These are phyloP conservation scores for Populus hybrid DNA, from an alignment of 441 rosid genomes.

Conservation along the genomic window DNA sequence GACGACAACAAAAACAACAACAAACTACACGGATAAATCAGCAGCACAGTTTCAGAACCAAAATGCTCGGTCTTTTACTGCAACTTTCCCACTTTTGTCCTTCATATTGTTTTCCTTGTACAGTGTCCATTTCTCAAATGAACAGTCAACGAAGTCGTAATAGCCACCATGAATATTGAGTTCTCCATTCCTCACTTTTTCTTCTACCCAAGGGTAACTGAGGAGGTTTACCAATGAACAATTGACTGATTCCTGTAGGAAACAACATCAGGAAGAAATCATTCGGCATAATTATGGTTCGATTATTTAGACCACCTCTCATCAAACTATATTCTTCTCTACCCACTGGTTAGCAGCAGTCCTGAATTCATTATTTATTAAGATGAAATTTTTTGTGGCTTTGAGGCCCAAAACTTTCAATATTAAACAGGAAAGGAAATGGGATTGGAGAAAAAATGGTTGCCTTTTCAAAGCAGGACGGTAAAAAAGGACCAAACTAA, in stretches of 20 bases:
- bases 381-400: no score
- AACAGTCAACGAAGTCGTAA: constrained; percentile 70
- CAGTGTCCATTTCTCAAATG: constrained; percentile 93
- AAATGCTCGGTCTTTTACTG: constrained; percentile 48
- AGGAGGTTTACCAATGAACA: constrained; percentile 69
- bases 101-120: constrained; percentile 38
- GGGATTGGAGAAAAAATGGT: not conserved
- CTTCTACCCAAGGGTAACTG: constrained; percentile 93
- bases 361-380: not conserved
- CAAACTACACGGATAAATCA: not conserved
- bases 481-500: no score
- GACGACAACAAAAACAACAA: not conserved
- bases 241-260: constrained; percentile 64
- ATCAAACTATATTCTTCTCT: not conserved
- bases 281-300: not conserved
- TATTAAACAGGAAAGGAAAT: not conserved
- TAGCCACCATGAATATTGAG: constrained; percentile 86
- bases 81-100: constrained; percentile 29
- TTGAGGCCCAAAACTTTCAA: not conserved
- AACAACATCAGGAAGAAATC: not conserved
- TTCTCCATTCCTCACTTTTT: constrained; percentile 55
- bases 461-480: not conserved
- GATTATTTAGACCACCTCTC: not conserved
- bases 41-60: constrained; percentile 45
- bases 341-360: not conserved